Evolutionary conservation across 1,284 basidiomycete species (phyloP).

Genomic region (Anthracocystis walkeri): DNA sequence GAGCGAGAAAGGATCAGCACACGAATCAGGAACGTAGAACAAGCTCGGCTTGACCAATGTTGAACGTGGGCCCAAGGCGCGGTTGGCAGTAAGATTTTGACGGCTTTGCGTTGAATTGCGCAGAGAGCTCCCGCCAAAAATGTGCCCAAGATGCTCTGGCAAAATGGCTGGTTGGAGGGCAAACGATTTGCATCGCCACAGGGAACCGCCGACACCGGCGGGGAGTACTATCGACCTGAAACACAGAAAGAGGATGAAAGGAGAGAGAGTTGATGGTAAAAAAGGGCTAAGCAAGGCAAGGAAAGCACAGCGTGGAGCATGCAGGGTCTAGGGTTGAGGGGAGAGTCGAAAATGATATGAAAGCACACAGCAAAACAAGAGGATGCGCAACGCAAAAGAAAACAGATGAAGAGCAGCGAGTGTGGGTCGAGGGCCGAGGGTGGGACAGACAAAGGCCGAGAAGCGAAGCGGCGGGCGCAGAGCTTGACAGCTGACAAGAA

Average conservation of each 20-base stretch:
- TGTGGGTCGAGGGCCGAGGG: constrained; percentile 7
- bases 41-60: background rate
- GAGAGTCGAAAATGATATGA: no score
- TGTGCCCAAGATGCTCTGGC: constrained; percentile 26
- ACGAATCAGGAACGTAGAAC: constrained; percentile 14
- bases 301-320: background rate
- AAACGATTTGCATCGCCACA: constrained; percentile 6
- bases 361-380: background rate
- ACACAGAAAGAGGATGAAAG: no score
- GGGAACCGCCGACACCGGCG: constrained; percentile 6
- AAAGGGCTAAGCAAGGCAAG: background rate
- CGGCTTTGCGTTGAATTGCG: background rate
- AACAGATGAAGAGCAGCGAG: background rate
- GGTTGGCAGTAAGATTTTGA: background rate
- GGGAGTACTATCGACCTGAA: background rate
- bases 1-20: constrained; percentile 3
- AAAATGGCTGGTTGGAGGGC: constrained; percentile 10
- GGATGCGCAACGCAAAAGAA: constrained; percentile 1
- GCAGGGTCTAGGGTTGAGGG: constrained; percentile 14
- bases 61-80: background rate
- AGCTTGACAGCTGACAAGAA: constrained; percentile 38
- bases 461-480: constrained; percentile 21
- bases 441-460: background rate
- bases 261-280: no score
- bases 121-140: constrained; percentile 12